A percentile compares a stretch with the other conserved stretches of the same genome.
These are phyloP conservation scores for Papiliotrema fonsecae DNA, from an alignment of 1,284 basidiomycete genomes.

Conservation along the genomic window DNA sequence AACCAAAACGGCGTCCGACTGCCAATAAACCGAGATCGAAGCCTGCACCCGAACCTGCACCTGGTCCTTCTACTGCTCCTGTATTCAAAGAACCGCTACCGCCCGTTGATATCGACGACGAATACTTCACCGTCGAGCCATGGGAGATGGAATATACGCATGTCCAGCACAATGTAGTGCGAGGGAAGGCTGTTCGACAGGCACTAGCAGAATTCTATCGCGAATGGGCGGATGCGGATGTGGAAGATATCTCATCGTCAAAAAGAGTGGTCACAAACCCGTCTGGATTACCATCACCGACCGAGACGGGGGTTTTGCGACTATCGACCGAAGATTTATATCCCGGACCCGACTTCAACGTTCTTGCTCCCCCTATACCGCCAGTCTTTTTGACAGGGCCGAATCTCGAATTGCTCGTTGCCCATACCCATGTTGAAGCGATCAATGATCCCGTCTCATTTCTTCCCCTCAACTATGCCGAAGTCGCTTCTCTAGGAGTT, in stretches of 20 bases:
- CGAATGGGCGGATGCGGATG: slow-evolving; percentile 41
- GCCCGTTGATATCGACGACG: slow-evolving; percentile 31
- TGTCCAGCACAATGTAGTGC: slow-evolving; percentile 38
- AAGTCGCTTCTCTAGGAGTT: slow-evolving; percentile 22
- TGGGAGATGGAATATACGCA: slow-evolving; percentile 47
- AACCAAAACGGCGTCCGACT: slow-evolving; percentile 19
- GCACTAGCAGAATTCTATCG: slow-evolving; percentile 31
- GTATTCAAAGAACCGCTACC: slow-evolving; percentile 7
- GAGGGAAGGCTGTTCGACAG: slow-evolving; percentile 25
- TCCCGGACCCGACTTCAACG: slow-evolving; percentile 49
- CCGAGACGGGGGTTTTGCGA: slow-evolving; percentile 33
- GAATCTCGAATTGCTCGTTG: slow-evolving; percentile 24
- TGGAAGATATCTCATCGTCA: slow-evolving; percentile 13
- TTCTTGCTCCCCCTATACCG: slow-evolving; percentile 46
- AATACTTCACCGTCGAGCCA: slow-evolving; percentile 34
- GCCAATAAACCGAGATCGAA: slow-evolving; percentile 19
- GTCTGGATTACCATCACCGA: slow-evolving; percentile 43
- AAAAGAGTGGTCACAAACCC: slow-evolving; percentile 23
- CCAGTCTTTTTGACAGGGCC: slow-evolving; percentile 38
- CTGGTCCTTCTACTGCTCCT: slow-evolving; percentile 5
- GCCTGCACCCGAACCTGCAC: slow-evolving; percentile 12
- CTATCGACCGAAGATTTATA: slow-evolving; percentile 32
- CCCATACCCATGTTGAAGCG: slow-evolving; percentile 21
- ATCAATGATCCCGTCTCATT: slow-evolving; percentile 35
- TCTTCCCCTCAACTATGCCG: slow-evolving; percentile 36